Evolutionary conservation across 345 rosid species (phyloP).

Genomic region (Corchorus capsularis): DNA sequence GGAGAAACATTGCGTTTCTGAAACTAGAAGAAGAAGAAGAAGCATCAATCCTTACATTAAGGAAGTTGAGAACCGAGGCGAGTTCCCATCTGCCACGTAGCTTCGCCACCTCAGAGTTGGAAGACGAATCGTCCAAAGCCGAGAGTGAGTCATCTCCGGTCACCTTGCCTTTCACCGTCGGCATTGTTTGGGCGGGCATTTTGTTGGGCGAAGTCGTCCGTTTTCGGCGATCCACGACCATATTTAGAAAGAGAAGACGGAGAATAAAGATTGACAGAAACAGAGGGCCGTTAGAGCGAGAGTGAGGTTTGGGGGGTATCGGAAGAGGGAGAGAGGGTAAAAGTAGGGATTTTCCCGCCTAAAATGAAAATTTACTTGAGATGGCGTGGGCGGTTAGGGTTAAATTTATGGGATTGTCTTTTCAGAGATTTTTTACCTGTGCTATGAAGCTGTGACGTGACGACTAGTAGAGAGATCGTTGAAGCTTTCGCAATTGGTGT

Average conservation of each 20-base stretch:
- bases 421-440: background rate
- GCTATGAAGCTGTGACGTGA: background rate
- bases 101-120: constrained; percentile 40
- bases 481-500: too few species aligned
- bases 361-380: constrained; percentile 22
- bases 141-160: constrained; percentile 24
- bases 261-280: background rate
- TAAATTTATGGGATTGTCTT: background rate
- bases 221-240: constrained; percentile 42
- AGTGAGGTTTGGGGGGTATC: background rate
- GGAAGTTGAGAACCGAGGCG: constrained; percentile 85
- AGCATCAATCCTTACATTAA: constrained; percentile 43
- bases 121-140: constrained; percentile 30
- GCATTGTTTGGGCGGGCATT: constrained; percentile 7
- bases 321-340: constrained; percentile 1
- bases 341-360: constrained; percentile 33
- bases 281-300: background rate
- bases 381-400: constrained; percentile 7
- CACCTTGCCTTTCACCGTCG: constrained; percentile 6
- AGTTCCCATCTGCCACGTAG: constrained; percentile 90
- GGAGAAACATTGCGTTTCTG: background rate
- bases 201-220: constrained; percentile 17
- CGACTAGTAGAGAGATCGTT: too few species aligned
- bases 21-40: background rate
- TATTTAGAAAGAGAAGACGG: constrained; percentile 18